These are phyloP conservation scores for Edaphochlamys debaryana DNA, from an alignment of 139 green algal genomes.

Conservation along the genomic window DNA sequence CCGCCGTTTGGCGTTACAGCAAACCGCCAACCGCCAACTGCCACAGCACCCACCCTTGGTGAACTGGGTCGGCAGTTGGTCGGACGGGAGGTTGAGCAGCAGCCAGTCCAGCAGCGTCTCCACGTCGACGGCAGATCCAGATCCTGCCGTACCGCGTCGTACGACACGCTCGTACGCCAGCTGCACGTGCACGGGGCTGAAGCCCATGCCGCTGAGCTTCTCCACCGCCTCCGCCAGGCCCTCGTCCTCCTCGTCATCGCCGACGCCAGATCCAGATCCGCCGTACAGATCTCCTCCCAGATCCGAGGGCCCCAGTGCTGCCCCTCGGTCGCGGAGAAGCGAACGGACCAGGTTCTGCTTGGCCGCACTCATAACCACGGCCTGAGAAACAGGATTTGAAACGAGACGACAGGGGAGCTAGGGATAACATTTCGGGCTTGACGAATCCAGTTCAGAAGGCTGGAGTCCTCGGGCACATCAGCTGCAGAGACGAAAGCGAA, in stretches of 20 bases:
- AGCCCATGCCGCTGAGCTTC: conserved; percentile 61
- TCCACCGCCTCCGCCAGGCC: not conserved
- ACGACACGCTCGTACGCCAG: conserved; percentile 10
- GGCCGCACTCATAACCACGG: conserved; percentile 57
- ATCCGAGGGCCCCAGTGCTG: too few relatives aligned
- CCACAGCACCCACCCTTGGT: conserved; percentile 51
- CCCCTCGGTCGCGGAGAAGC: conserved; percentile 45
- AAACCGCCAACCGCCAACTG: too few relatives aligned
- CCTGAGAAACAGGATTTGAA: too few relatives aligned
- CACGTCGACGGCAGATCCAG: conserved; percentile 12
- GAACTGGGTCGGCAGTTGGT: conserved; percentile 72
- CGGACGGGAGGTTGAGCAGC: conserved; percentile 69
- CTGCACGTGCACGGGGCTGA: conserved; percentile 49
- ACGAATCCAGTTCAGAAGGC: too few relatives aligned
- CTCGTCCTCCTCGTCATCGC: not conserved
- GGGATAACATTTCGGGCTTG: too few relatives aligned
- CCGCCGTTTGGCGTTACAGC: too few relatives aligned
- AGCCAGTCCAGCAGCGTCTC: conserved; percentile 80
- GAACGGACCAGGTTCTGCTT: conserved; percentile 59
- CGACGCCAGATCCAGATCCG: too few relatives aligned
- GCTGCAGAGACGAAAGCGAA: too few relatives aligned
- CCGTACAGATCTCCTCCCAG: not conserved
- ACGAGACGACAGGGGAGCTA: too few relatives aligned
- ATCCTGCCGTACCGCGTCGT: too few relatives aligned
- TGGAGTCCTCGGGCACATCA: too few relatives aligned